Conservation (phyloP, 108 stramenopile genomes). For the Nitzschia palea region DNA sequence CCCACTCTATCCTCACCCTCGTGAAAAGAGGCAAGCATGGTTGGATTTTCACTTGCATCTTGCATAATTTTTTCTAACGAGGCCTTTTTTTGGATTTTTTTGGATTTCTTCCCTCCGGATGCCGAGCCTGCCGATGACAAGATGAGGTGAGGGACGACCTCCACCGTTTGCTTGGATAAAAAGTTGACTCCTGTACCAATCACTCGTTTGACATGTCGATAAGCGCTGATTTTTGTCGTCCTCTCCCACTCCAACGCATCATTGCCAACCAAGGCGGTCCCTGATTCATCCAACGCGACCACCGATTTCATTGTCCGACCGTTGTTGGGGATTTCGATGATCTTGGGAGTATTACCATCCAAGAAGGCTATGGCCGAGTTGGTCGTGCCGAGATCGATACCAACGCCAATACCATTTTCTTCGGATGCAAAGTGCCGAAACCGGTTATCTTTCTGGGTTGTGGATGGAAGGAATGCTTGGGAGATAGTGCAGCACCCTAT, state of each 20-base stretch:
- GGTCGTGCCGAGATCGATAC: constrained; percentile 93
- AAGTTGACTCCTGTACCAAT: constrained; percentile 69
- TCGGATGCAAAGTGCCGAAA: background rate
- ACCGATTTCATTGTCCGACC: constrained; percentile 72
- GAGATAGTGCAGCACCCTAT: too few relatives aligned
- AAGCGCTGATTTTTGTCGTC: constrained; percentile 39
- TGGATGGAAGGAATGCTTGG: too few relatives aligned
- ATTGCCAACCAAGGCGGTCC: constrained; percentile 41
- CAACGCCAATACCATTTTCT: constrained; percentile 77
- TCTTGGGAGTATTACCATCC: constrained; percentile 47
- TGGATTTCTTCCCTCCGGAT: constrained; percentile 32
- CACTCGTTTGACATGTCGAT: constrained; percentile 83
- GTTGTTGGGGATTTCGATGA: constrained; percentile 55
- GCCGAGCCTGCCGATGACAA: constrained; percentile 9
- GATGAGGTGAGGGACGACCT: constrained; percentile 73
- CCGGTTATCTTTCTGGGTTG: too few relatives aligned
- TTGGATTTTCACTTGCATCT: constrained; percentile 62
- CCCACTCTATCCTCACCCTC: background rate
- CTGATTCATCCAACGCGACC: constrained; percentile 35
- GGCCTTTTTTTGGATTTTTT: constrained; percentile 47
- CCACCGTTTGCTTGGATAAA: constrained; percentile 38
- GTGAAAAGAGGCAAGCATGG: constrained; percentile 39
- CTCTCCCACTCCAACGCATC: constrained; percentile 48
- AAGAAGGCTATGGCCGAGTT: constrained; percentile 87
- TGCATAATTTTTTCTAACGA: constrained; percentile 54